A percentile compares a stretch with the other conserved stretches of the same genome.
phyloP scores from a whole-genome alignment of 2,329 filamentous ascomycete species.

The Beauveria sp. region DNA sequence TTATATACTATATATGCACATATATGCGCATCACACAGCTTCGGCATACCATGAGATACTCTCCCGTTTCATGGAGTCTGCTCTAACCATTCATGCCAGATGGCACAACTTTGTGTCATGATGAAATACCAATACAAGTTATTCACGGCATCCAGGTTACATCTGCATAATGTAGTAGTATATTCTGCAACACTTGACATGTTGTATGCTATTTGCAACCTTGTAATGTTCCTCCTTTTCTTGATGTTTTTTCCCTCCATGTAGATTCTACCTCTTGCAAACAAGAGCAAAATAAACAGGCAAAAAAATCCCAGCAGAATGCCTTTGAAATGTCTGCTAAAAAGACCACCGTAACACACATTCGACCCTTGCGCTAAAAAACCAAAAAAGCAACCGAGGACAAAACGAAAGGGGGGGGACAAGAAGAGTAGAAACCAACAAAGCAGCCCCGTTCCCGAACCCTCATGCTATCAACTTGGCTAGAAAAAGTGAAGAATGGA shows the following conservation, averaged over 20 bases:
- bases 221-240: background rate
- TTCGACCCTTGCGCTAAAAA: background rate
- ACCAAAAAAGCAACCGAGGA: background rate
- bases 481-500: background rate
- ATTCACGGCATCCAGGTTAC: background rate
- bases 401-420: background rate
- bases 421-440: background rate
- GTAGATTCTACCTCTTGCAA: background rate
- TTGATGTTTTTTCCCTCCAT: constrained; percentile 7
- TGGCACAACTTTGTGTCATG: background rate
- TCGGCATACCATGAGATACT: background rate
- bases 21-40: background rate
- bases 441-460: background rate
- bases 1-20: background rate
- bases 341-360: background rate
- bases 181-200: constrained; percentile 1
- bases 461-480: background rate
- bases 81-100: background rate
- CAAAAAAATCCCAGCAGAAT: background rate
- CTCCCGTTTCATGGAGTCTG: background rate
- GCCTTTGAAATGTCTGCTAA: background rate
- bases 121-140: background rate
- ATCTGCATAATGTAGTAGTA: constrained; percentile 2
- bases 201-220: constrained; percentile 1
- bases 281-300: constrained; percentile 12